phyloP scores from a whole-genome alignment of 2,329 filamentous ascomycete species.

The Ceratocystis diversiconidia region DNA sequence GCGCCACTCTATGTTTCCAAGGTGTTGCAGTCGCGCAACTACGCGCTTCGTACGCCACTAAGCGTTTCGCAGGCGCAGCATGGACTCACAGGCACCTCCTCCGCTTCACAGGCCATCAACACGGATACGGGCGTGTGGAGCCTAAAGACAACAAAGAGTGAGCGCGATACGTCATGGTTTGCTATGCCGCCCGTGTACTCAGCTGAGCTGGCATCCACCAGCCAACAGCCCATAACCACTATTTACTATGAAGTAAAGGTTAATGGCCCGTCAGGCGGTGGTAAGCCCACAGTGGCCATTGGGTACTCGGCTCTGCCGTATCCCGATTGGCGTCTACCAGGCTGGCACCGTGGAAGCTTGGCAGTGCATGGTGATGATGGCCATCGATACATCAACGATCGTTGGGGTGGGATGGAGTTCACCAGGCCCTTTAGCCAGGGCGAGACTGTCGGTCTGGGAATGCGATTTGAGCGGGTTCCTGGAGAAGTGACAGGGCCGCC shows the following conservation, averaged over 20 bases:
- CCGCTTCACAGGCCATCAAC: slow-evolving; percentile 27
- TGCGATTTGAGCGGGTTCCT: slow-evolving; percentile 38
- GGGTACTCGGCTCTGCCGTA: slow-evolving; percentile 64
- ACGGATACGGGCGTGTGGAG: slow-evolving; percentile 39
- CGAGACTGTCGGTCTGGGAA: slow-evolving; percentile 57
- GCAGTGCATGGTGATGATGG: slow-evolving; percentile 74
- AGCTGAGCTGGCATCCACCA: slow-evolving; percentile 30
- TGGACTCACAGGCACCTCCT: slow-evolving; percentile 33
- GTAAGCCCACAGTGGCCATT: slow-evolving; percentile 37
- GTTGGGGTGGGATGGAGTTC: slow-evolving; percentile 57
- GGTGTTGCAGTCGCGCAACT: slow-evolving; percentile 36
- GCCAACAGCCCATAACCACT: slow-evolving; percentile 21
- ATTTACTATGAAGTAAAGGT: slow-evolving; percentile 62
- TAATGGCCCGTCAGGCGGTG: slow-evolving; percentile 27
- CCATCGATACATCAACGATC: slow-evolving; percentile 59
- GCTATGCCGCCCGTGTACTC: slow-evolving; percentile 57
- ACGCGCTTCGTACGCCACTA: slow-evolving; percentile 30
- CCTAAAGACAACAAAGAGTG: slow-evolving; percentile 29
- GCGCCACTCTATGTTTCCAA: slow-evolving; percentile 21
- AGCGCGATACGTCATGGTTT: slow-evolving; percentile 49
- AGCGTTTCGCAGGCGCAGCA: slow-evolving; percentile 25
- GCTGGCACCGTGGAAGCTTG: slow-evolving; percentile 63
- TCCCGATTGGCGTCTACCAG: slow-evolving; percentile 61
- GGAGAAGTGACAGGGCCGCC: slow-evolving; percentile 27
- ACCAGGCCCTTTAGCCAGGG: slow-evolving; percentile 47